Conservation (phyloP, 208 protist species). For the Leishmania aethiopica region DNA sequence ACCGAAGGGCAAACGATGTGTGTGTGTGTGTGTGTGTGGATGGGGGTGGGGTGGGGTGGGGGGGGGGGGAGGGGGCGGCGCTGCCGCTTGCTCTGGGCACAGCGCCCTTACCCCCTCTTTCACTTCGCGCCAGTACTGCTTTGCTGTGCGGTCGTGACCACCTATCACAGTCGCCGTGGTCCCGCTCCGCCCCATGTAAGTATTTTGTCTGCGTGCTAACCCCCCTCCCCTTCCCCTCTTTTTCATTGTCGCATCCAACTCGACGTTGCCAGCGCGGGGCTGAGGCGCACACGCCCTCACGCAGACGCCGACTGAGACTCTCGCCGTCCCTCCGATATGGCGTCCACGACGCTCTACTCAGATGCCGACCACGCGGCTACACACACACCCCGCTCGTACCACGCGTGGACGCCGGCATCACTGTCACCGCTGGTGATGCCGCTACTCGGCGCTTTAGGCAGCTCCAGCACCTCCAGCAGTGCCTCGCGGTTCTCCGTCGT, state of each 20-base stretch:
- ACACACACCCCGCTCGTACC: slow-evolving; percentile 89
- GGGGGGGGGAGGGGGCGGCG: not conserved
- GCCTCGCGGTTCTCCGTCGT: slow-evolving; percentile 64
- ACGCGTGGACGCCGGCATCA: slow-evolving; percentile 33
- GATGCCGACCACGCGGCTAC: slow-evolving; percentile 72
- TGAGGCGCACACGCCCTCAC: not conserved
- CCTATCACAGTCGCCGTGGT: not conserved
- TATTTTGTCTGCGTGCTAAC: too few species aligned
- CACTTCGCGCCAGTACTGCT: not conserved
- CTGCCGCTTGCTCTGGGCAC: not conserved
- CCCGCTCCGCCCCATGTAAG: too few species aligned
- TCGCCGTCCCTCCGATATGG: not conserved
- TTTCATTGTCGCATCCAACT: not conserved
- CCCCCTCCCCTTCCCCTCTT: not conserved
- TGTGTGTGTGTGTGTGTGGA: not conserved
- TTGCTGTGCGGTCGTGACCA: not conserved
- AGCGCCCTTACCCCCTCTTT: not conserved
- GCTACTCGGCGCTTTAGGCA: slow-evolving; percentile 25
- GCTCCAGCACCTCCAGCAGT: slow-evolving; percentile 79
- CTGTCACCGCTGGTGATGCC: not conserved
- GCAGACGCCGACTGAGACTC: not conserved
- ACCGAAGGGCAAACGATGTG: not conserved
- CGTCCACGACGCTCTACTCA: slow-evolving; percentile 22
- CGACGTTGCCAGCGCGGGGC: not conserved
- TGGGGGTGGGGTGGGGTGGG: too few species aligned